phyloP scores from a whole-genome alignment of 768 basidiomycete species.

The Thelephora ganbajun region DNA sequence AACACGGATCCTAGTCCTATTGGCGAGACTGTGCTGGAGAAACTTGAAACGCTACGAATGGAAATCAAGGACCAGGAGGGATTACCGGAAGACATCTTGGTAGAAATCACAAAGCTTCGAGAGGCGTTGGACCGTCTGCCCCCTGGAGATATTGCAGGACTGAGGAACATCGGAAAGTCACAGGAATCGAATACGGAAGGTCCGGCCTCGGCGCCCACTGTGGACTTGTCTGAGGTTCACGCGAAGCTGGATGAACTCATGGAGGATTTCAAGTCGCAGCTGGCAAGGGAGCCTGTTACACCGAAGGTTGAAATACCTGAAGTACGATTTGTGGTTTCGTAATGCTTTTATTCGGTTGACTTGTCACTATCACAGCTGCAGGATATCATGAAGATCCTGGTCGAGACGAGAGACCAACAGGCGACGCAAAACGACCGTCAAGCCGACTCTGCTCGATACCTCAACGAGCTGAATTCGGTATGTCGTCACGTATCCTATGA shows the following conservation, averaged over 20 bases:
- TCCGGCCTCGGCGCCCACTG: not conserved
- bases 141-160: not conserved
- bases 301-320: not conserved
- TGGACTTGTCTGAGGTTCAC: slow-evolving; percentile 18
- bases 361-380: slow-evolving; percentile 18
- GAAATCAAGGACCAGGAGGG: slow-evolving; percentile 14
- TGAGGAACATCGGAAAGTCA: slow-evolving; percentile 10
- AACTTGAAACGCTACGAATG: slow-evolving; percentile 4
- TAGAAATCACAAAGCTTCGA: slow-evolving; percentile 19
- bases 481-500: slow-evolving; percentile 11
- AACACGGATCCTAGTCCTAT: too few species aligned
- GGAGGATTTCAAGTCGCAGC: not conserved
- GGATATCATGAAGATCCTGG: slow-evolving; percentile 33
- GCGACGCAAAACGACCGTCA: slow-evolving; percentile 46
- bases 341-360: not conserved
- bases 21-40: slow-evolving; percentile 4
- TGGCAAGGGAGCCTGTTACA: not conserved
- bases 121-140: slow-evolving; percentile 19
- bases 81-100: slow-evolving; percentile 4
- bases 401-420: slow-evolving; percentile 32
- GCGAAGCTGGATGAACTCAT: slow-evolving; percentile 25
- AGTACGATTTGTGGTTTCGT: not conserved
- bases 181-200: not conserved
- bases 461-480: slow-evolving; percentile 65
- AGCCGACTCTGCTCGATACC: slow-evolving; percentile 60